phyloP scores from a whole-genome alignment of 2,329 filamentous ascomycete species.

The Purpureocillium takamizusanense region DNA sequence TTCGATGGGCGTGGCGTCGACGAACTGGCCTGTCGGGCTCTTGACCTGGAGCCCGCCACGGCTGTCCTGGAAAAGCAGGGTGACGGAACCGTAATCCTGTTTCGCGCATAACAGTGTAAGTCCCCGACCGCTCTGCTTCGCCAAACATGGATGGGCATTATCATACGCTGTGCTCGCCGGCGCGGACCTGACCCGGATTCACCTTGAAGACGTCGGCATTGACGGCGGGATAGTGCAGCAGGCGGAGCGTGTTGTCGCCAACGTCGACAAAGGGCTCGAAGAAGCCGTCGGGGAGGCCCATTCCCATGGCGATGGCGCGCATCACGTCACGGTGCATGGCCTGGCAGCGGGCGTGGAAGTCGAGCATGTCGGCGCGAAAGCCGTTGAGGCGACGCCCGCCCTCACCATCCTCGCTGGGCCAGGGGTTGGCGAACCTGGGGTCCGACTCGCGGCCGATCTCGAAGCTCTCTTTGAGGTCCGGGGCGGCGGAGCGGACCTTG shows the following conservation, averaged over 20 bases:
- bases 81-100: conserved; percentile 51
- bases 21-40: conserved; percentile 66
- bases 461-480: conserved; percentile 56
- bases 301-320: conserved; percentile 74
- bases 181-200: conserved; percentile 62
- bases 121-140: no score
- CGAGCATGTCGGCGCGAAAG: conserved; percentile 65
- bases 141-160: no score
- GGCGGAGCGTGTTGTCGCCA: conserved; percentile 61
- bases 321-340: conserved; percentile 68
- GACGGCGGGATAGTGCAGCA: conserved; percentile 71
- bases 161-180: conserved; percentile 61
- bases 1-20: conserved; percentile 74
- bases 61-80: conserved; percentile 52
- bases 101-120: not conserved
- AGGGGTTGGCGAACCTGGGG: conserved; percentile 61
- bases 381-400: conserved; percentile 32
- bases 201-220: conserved; percentile 53
- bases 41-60: conserved; percentile 49
- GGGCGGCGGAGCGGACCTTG: conserved; percentile 46
- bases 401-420: conserved; percentile 54
- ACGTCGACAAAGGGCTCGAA: conserved; percentile 68
- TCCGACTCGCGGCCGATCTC: conserved; percentile 56
- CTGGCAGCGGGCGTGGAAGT: conserved; percentile 69
- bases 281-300: conserved; percentile 61